A percentile compares a stretch with the other conserved stretches of the same genome.
Conservation (phyloP, 78 protist genomes). For the Fonticula alba region DNA sequence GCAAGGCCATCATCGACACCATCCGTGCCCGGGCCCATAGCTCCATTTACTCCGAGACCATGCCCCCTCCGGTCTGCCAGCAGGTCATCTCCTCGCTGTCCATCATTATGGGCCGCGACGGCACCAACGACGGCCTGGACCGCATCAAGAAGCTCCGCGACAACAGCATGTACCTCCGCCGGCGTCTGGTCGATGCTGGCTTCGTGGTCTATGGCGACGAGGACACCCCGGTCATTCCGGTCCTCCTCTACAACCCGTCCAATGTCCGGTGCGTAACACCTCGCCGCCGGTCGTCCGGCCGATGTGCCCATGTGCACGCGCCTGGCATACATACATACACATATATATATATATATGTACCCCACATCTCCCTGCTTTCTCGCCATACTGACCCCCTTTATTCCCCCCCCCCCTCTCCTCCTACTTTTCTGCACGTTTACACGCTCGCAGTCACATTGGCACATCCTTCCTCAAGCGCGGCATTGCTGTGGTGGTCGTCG, state of each 20-base stretch:
- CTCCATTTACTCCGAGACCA: neutral
- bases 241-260: constrained; percentile 77
- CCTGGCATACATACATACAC: neutral
- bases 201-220: constrained; percentile 52
- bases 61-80: neutral
- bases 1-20: constrained; percentile 1
- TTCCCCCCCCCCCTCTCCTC: neutral
- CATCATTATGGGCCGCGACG: constrained; percentile 26
- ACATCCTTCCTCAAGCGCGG: constrained; percentile 31
- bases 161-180: constrained; percentile 60
- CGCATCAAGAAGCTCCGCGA: constrained; percentile 37
- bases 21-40: neutral
- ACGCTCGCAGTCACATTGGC: neutral
- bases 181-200: constrained; percentile 32
- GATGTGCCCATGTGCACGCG: neutral
- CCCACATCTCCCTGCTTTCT: neutral
- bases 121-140: neutral
- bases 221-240: constrained; percentile 86
- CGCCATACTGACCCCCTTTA: neutral
- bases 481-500: constrained; percentile 93
- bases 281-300: neutral
- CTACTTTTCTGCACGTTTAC: neutral
- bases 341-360: neutral
- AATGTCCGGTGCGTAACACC: constrained; percentile 40
- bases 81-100: constrained; percentile 24